Base-by-base conservation (phyloP, 148 eudicot genomes). In the Linanthus parryae region DNA sequence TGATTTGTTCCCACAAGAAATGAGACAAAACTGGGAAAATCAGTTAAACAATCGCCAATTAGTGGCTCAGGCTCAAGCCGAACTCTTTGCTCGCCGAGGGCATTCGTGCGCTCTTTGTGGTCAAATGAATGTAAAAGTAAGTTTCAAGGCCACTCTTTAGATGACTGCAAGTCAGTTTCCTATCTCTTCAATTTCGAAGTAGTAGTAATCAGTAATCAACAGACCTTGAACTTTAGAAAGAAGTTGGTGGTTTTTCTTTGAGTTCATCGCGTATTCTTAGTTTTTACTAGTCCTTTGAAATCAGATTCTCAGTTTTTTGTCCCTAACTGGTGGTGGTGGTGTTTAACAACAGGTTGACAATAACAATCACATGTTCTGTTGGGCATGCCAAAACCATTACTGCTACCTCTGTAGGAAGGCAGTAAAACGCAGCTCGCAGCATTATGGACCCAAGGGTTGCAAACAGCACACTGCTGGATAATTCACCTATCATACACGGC, bases 341-440 rank as follows among this genome's bases (percentile, higher is more conserved):
- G 5, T 63, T 13, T 59, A 18, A 58, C 39, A 24, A 37, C 88
- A 92, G 99, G 53, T 73, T 37, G 90, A 83, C 8, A 87, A 87
- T 64, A 87, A 92, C 72, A 92, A 92, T 64, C 99, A 92, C 80
- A 72, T 87, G 17, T 84, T 79, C 69, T 92, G 99, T 67, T 92
- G 99, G 99, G 70, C 87, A 31, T 92, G 96, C 69, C 96, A 86
- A 56, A 67, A 38, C 61, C 94, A 84, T 65, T 84, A 84, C 49
- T 92, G 99, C 69, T 92, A 84, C 66, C 59, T 84, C 15, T 92
- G 99, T 51, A 58, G 68, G 59, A 68, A 75, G 68, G 48, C 65
- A 22, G 96, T 92, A 35, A 69, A 67, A 33, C 87, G 94, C 4
- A 57, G 81, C 57, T 67, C 85, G 18, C 77, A 79, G 31, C 99